A percentile compares a stretch with the other conserved stretches of the same genome.
phyloP scores from a whole-genome alignment of 192 early-diverging fungal species.

The Martensiomyces pterosporus region DNA sequence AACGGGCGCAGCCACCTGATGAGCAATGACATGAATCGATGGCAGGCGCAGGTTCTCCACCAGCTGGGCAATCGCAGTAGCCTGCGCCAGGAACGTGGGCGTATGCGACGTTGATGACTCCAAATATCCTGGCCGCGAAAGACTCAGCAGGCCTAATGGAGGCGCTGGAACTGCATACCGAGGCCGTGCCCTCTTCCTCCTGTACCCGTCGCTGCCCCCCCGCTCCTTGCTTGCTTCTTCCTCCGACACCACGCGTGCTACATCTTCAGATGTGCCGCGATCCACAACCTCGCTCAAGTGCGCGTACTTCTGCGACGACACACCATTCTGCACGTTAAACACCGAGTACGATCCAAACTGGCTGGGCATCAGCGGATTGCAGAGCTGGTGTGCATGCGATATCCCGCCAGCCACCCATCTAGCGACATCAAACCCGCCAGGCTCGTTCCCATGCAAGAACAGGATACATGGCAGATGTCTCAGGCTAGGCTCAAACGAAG shows the following conservation, averaged over 20 bases:
- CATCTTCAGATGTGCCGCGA: no score
- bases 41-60: slow-evolving; percentile 43
- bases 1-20: slow-evolving; percentile 35
- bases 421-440: slow-evolving; percentile 52
- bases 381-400: slow-evolving; percentile 36
- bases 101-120: slow-evolving; percentile 29
- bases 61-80: slow-evolving; percentile 31
- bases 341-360: slow-evolving; percentile 40
- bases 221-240: background rate
- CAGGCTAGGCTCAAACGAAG: slow-evolving; percentile 49
- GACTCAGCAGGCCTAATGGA: slow-evolving; percentile 38
- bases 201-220: background rate
- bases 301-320: background rate
- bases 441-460: slow-evolving; percentile 41
- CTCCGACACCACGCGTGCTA: no score
- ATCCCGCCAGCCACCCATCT: slow-evolving; percentile 50
- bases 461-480: slow-evolving; percentile 46
- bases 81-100: slow-evolving; percentile 34
- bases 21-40: slow-evolving; percentile 37
- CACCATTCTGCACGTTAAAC: slow-evolving; percentile 23
- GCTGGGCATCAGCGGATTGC: slow-evolving; percentile 46
- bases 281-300: no score
- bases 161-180: slow-evolving; percentile 23
- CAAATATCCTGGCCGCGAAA: slow-evolving; percentile 46
- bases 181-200: slow-evolving; percentile 2